Evolutionary conservation across 352 stramenopile genomes (phyloP), one percentile per base, ranked within the genome.

Genomic region (Hyaloperonospora arabidopsidis): DNA sequence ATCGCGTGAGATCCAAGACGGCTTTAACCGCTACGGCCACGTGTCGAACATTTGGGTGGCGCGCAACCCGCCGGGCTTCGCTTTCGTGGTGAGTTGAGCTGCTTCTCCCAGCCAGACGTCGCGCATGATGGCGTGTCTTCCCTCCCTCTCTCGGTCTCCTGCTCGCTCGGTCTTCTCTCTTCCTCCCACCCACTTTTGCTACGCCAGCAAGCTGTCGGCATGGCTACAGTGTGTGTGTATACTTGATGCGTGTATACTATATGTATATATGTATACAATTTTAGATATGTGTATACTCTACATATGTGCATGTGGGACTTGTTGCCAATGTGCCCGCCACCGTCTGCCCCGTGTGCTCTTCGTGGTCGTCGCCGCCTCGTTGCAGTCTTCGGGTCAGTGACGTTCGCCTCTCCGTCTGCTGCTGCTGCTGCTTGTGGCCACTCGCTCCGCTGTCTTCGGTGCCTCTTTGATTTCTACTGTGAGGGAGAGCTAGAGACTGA

Each of bases 21-120:
- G 74, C 23, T 93, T 93, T 69, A 78, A 53, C 58, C 83, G 80
- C 67, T 93, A 89, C 61, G 83, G 83, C 45, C 76, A 91, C 70
- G 76, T 93, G 52, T 73, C 74, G 61, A 93, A 91, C 70, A 86
- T 93, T 54, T 93, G 83, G 83, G 81, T 93, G 54, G 83, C 83
- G 48, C 80, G 83, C 50, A 93, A 93, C 70, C 83, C 83, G 49
- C 83, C 83, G 14, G 83, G 83, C 63, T 93, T 93, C 65, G 83
- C 83, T 74, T 93, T 93, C 69, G 77, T 93, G 79, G 83, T 93
- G 79, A 88, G 83, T 91, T 67, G 57, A 61, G 61, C 60, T 62
- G 19, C 63, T 59, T 54, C 56, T 58, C 49, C 52, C 45, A 10
- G 58, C 53, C 25, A 44, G 49, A 47, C 14, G 44, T 57, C 56